Conservation (phyloP, 1,139 yeast genomes). For the Suhomyces atakaporum region DNA sequence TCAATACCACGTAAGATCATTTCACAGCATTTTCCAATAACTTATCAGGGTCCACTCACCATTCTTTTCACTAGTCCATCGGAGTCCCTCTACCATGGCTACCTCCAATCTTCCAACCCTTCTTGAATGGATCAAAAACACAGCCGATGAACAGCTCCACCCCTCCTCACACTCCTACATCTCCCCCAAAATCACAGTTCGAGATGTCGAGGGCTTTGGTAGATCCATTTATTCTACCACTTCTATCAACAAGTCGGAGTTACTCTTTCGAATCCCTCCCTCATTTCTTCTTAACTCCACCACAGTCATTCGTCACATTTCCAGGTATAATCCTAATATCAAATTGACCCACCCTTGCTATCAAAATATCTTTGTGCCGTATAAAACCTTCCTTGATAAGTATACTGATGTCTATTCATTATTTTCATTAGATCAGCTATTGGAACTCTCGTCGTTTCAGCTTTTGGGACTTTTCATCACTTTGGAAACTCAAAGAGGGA, state of each 20-base stretch:
- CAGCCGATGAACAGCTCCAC: slow-evolving; percentile 22
- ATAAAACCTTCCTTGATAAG: slow-evolving; percentile 15
- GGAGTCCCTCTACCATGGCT: too few species aligned
- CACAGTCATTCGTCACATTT: slow-evolving; percentile 49
- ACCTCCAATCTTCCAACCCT: slow-evolving; percentile 7
- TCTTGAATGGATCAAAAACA: slow-evolving; percentile 30
- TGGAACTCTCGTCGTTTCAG: slow-evolving; percentile 47
- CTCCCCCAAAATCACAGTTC: slow-evolving; percentile 33
- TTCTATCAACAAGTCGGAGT: slow-evolving; percentile 39
- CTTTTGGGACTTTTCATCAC: slow-evolving; percentile 49
- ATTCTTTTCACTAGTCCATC: too few species aligned
- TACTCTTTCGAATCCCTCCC: slow-evolving; percentile 58
- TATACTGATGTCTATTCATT: slow-evolving; percentile 35
- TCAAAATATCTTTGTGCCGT: slow-evolving; percentile 25
- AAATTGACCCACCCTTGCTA: slow-evolving; percentile 25
- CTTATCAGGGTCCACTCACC: too few species aligned
- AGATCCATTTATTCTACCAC: slow-evolving; percentile 58
- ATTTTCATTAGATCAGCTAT: slow-evolving; percentile 31
- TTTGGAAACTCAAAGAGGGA: slow-evolving; percentile 43
- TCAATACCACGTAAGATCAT: too few species aligned
- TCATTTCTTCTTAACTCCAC: slow-evolving; percentile 60
- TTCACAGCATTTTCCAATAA: neutral
- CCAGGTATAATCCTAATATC: slow-evolving; percentile 24
- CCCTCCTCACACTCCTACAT: slow-evolving; percentile 29
- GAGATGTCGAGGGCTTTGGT: slow-evolving; percentile 47